Percentiles rank a stretch among this genome's conserved stretches.
phyloP scores from a whole-genome alignment of 805 yeast species.

The Candida suzukii region DNA sequence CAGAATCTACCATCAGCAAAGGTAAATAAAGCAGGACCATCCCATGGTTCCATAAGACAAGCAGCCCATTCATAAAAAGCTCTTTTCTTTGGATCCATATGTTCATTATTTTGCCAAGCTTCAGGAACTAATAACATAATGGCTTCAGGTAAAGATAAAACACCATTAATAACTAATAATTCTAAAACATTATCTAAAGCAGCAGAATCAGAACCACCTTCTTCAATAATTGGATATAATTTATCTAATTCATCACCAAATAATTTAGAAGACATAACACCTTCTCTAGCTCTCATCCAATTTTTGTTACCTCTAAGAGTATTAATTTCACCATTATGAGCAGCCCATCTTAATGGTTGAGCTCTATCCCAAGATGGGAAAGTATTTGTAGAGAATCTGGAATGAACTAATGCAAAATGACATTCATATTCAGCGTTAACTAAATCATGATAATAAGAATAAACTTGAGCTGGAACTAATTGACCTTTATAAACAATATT shows the following conservation, averaged over 20 bases:
- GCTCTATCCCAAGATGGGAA: constrained; percentile 99
- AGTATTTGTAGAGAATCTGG: constrained; percentile 95
- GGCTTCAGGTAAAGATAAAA: constrained; percentile 89
- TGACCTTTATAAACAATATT: constrained; percentile 97
- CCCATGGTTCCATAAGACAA: constrained; percentile 99
- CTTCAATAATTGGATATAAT: constrained; percentile 92
- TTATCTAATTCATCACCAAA: constrained; percentile 90
- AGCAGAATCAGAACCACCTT: constrained; percentile 98
- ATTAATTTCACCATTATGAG: constrained; percentile 98
- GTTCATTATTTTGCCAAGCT: constrained; percentile 88
- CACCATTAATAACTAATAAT: constrained; percentile 85
- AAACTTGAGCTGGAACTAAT: constrained; percentile 93
- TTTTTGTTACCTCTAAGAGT: constrained; percentile 96
- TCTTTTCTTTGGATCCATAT: constrained; percentile 84
- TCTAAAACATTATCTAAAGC: constrained; percentile 95
- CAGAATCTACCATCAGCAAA: constrained; percentile 97
- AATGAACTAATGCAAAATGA: constrained; percentile 93
- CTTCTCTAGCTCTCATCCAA: constrained; percentile 99
- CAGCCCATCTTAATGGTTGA: constrained; percentile 94
- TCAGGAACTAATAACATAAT: constrained; percentile 96
- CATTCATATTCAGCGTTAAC: constrained; percentile 88
- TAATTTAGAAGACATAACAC: constrained; percentile 81
- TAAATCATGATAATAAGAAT: constrained; percentile 88
- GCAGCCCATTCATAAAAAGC: constrained; percentile 99
- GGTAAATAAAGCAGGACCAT: constrained; percentile 95